These are phyloP conservation scores for Quercus alba DNA, from an alignment of 306 rosid genomes.

Conservation along the genomic window DNA sequence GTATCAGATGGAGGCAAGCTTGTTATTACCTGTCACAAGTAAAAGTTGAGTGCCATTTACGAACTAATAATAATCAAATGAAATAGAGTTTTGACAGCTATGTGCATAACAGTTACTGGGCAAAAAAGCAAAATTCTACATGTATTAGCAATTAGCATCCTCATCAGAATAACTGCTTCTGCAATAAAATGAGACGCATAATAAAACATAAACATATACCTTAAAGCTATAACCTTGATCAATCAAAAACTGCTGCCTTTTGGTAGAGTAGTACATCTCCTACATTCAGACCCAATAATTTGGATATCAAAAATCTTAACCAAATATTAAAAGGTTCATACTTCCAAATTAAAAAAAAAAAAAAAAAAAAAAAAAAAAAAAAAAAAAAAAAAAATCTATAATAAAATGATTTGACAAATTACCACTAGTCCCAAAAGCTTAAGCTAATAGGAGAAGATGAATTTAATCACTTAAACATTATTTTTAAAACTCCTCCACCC, in stretches of 20 bases:
- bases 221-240: slow-evolving; percentile 99
- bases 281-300: slow-evolving; percentile 32
- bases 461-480: too few relatives aligned
- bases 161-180: neutral
- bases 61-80: slow-evolving; percentile 6
- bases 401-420: neutral
- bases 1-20: slow-evolving; percentile 92
- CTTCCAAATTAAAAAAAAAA: neutral
- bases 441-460: too few relatives aligned
- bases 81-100: slow-evolving; percentile 3
- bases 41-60: slow-evolving; percentile 12
- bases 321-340: neutral
- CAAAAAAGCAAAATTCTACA: neutral
- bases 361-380: too few relatives aligned
- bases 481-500: too few relatives aligned
- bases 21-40: slow-evolving; percentile 72
- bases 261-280: slow-evolving; percentile 99
- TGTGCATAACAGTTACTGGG: slow-evolving; percentile 10
- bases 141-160: neutral
- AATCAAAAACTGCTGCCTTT: slow-evolving; percentile 94
- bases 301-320: neutral
- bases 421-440: too few relatives aligned
- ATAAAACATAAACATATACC: slow-evolving; percentile 38
- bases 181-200: neutral
- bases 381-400: neutral